phyloP scores from a whole-genome alignment of 805 yeast genomes.

The Huiozyma sinensis region DNA sequence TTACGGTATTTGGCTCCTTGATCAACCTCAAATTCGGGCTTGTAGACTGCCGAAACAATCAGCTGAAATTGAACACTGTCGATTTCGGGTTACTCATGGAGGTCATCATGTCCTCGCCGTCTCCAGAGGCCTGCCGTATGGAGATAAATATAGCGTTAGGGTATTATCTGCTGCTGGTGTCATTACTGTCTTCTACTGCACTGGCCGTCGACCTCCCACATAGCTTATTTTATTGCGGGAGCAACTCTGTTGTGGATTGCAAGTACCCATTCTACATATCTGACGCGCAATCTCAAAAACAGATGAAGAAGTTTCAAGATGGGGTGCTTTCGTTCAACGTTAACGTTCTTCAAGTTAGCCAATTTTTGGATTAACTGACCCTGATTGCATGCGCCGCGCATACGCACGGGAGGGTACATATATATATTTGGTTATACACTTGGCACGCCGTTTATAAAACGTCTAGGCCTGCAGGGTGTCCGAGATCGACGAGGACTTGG shows the following conservation, averaged over 20 bases:
- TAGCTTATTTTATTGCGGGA: conserved; percentile 17
- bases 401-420: no score
- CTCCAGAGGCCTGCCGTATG: neutral
- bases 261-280: conserved; percentile 15
- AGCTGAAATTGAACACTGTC: neutral
- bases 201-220: conserved; percentile 16
- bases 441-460: neutral
- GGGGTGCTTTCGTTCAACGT: conserved; percentile 17
- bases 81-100: conserved; percentile 2
- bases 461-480: neutral
- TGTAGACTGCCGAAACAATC: neutral
- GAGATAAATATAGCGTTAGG: conserved; percentile 18
- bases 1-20: conserved; percentile 4
- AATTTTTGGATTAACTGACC: conserved; percentile 11
- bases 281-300: conserved; percentile 8
- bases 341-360: conserved; percentile 19
- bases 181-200: conserved; percentile 13
- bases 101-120: conserved; percentile 6
- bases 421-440: neutral
- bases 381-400: no score
- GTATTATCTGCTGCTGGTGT: conserved; percentile 17
- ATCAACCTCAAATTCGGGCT: neutral
- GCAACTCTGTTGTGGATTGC: conserved; percentile 17
- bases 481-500: conserved; percentile 31
- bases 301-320: conserved; percentile 6